Percentiles rank a stretch among this genome's conserved stretches.
Evolutionary conservation across 2,329 filamentous ascomycete genomes (phyloP).

Genomic region (Curvularia verruculosa): DNA sequence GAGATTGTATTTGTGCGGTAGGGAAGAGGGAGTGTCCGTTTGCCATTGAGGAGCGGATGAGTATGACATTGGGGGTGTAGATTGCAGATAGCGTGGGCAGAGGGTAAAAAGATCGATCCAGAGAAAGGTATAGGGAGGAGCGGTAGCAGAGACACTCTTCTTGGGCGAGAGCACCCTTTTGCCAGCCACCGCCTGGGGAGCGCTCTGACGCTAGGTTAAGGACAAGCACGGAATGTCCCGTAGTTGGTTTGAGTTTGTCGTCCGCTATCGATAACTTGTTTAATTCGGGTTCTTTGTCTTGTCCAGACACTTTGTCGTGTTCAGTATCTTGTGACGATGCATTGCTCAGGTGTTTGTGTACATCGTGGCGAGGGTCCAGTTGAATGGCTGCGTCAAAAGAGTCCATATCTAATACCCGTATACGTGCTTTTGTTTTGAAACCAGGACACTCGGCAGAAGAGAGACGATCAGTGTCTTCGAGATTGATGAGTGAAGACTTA

Average conservation of each 20-base stretch:
- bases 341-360: slow-evolving; percentile 14
- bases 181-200: slow-evolving; percentile 68
- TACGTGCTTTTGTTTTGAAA: slow-evolving; percentile 32
- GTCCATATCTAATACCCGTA: slow-evolving; percentile 41
- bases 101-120: slow-evolving; percentile 60
- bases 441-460: slow-evolving; percentile 32
- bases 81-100: slow-evolving; percentile 58
- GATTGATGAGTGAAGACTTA: slow-evolving; percentile 25
- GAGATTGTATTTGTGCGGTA: slow-evolving; percentile 21
- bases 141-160: slow-evolving; percentile 73
- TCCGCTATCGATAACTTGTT: not conserved
- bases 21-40: slow-evolving; percentile 57
- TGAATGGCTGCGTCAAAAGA: slow-evolving; percentile 43
- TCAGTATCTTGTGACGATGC: not conserved
- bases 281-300: not conserved
- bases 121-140: slow-evolving; percentile 59
- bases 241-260: not conserved
- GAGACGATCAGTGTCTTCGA: slow-evolving; percentile 25
- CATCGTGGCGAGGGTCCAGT: slow-evolving; percentile 30
- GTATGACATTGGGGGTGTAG: slow-evolving; percentile 65
- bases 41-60: slow-evolving; percentile 61
- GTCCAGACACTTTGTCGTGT: not conserved
- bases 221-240: slow-evolving; percentile 57
- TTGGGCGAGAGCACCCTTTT: slow-evolving; percentile 66
- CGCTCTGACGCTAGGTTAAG: slow-evolving; percentile 69